phyloP scores from a whole-genome alignment of 2,329 filamentous ascomycete genomes.

The Exserohilum turcica region DNA sequence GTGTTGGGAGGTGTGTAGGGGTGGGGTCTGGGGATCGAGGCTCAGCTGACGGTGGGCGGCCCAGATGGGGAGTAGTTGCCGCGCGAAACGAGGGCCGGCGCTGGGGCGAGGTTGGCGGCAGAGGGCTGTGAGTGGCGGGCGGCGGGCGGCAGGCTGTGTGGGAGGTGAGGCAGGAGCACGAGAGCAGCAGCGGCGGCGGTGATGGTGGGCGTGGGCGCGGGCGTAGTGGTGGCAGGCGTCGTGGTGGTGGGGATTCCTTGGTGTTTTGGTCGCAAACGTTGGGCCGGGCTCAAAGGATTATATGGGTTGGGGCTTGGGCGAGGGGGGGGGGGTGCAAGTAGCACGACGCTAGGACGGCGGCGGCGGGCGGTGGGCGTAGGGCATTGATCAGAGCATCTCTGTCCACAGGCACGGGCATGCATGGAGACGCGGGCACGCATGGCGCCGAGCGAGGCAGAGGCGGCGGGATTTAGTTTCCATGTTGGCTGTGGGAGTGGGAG shows the following conservation, averaged over 20 bases:
- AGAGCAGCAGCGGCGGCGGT: conserved; percentile 29
- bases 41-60: conserved; percentile 41
- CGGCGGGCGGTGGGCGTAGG: conserved; percentile 5
- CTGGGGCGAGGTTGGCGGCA: conserved; percentile 23
- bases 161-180: conserved; percentile 22
- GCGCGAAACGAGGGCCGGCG: conserved; percentile 21
- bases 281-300: conserved; percentile 25
- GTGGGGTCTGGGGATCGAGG: conserved; percentile 33
- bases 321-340: too few relatives aligned
- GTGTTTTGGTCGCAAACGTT: conserved; percentile 22
- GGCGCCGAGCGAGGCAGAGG: conserved; percentile 20
- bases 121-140: conserved; percentile 36
- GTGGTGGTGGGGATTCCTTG: conserved; percentile 11
- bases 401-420: background rate
- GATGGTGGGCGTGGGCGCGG: conserved; percentile 28
- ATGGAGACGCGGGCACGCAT: conserved; percentile 8
- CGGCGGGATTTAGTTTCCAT: conserved; percentile 34
- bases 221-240: conserved; percentile 17
- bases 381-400: conserved; percentile 1
- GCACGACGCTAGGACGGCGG: conserved; percentile 17
- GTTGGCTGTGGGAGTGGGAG: too few relatives aligned
- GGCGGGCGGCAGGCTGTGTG: too few relatives aligned
- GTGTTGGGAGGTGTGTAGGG: conserved; percentile 27
- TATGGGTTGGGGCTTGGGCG: conserved; percentile 19
- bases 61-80: conserved; percentile 31